Percentiles rank a stretch among this genome's conserved stretches.
Evolutionary conservation across 805 yeast genomes (phyloP).

Genomic region (Sungouiozyma ichnusensis): DNA sequence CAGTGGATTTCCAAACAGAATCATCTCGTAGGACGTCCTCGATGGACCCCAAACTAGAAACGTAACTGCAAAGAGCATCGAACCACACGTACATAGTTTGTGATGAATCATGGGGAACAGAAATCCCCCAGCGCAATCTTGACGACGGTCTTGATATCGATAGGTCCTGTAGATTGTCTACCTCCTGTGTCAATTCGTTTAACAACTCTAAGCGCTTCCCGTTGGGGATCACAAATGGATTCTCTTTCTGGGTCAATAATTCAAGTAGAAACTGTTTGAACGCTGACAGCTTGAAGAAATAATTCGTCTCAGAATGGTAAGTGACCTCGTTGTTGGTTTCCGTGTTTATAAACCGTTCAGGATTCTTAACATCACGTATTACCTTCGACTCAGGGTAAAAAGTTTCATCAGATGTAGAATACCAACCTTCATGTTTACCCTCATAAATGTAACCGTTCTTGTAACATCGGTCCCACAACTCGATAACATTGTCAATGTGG

Average conservation of each 20-base stretch:
- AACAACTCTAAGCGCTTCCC: slow-evolving; percentile 45
- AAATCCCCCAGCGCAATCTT: slow-evolving; percentile 81
- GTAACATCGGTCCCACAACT: slow-evolving; percentile 57
- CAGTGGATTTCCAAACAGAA: slow-evolving; percentile 32
- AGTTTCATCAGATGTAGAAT: slow-evolving; percentile 87
- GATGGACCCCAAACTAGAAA: slow-evolving; percentile 63
- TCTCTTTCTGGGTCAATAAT: slow-evolving; percentile 35
- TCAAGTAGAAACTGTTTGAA: slow-evolving; percentile 47
- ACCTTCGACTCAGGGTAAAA: slow-evolving; percentile 81
- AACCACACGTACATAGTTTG: slow-evolving; percentile 94
- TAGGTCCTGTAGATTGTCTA: slow-evolving; percentile 46
- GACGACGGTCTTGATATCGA: slow-evolving; percentile 79
- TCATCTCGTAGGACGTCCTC: slow-evolving; percentile 4
- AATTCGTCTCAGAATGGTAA: slow-evolving; percentile 71
- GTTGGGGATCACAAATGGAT: slow-evolving; percentile 56
- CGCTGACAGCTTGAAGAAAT: slow-evolving; percentile 66
- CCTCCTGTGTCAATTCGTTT: slow-evolving; percentile 39
- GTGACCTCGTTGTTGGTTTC: slow-evolving; percentile 73
- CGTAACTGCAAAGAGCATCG: slow-evolving; percentile 81
- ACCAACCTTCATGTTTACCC: slow-evolving; percentile 90
- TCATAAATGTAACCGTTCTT: slow-evolving; percentile 61
- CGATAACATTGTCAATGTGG: slow-evolving; percentile 53
- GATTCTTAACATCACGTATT: slow-evolving; percentile 24
- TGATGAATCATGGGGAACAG: slow-evolving; percentile 66
- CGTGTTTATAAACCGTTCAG: slow-evolving; percentile 27